Evolutionary conservation across 2,329 filamentous ascomycete genomes (phyloP), one percentile per base, ranked within the genome.

Genomic region (Trichoderma semiorbis): DNA sequence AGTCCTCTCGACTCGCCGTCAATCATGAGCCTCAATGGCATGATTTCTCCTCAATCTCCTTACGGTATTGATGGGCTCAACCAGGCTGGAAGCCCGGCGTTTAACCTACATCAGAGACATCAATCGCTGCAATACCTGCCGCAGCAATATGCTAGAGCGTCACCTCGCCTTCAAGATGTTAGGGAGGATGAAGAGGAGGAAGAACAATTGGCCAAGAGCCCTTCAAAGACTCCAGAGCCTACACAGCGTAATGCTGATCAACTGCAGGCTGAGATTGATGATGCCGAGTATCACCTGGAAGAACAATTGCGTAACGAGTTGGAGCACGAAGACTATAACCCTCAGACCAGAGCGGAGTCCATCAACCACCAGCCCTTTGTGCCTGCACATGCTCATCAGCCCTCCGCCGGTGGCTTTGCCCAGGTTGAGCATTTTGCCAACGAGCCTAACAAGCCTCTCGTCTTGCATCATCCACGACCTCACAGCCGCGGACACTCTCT

Each of bases 221-320:
- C 84, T 11, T 88, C 86, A 1, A 87, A 86, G 76, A 87, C 86
- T 0, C 85, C 87, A 0, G 86, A 90, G 75, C 83, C 86, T 11
- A 70, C 76, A 12, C 81, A 81, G 61, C 83, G 83, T 60, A 82
- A 86, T 67, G 81, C 83, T 61, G 92, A 95, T 76, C 94, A 94
- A 75, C 86, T 97, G 28, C 94, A 97, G 79, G 91, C 91, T 73
- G 94, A 96, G 75, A 91, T 97, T 70, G 92, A 96, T 64, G 92
- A 95, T 77, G 91, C 93, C 5, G 93, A 97, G 77, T 95, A 96
- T 78, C 93, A 95, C 76, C 81, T 96, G 73, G 93, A 95, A 78
- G 90, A 94, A 78, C 90, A 93, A 73, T 90, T 95, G 73, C 90
- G 93, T 66, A 90, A 92, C 69, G 91, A 95, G 77, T 85, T 95